Percentiles rank a stretch among this genome's conserved stretches.
Conservation (phyloP, 2,329 filamentous ascomycete species). For the Ophiostoma sp. region DNA sequence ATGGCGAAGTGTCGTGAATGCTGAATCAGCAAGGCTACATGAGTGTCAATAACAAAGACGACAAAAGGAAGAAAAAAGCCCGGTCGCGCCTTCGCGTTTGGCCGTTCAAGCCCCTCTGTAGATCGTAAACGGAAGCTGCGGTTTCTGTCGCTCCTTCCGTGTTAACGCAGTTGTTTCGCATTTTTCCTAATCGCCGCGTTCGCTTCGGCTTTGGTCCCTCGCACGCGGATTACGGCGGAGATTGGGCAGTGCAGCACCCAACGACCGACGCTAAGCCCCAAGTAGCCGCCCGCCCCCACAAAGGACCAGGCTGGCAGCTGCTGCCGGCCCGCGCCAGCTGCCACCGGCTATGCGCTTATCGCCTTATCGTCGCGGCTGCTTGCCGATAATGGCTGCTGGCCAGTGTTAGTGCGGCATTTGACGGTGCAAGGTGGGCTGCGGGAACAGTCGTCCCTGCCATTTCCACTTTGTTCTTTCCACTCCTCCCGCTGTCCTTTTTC, state of each 20-base stretch:
- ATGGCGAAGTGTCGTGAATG: neutral
- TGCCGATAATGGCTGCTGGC: conserved; percentile 17
- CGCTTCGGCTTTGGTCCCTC: conserved; percentile 18
- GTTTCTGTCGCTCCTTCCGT: conserved; percentile 15
- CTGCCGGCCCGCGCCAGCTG: conserved; percentile 14
- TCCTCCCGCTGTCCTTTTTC: conserved; percentile 14
- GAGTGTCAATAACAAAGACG: neutral
- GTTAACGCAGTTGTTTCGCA: neutral
- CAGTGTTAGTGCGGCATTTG: conserved; percentile 14
- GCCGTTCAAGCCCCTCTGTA: conserved; percentile 8
- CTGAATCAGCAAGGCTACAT: neutral
- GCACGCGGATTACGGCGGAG: conserved; percentile 26
- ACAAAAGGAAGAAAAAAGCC: conserved; percentile 1
- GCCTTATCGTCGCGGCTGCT: conserved; percentile 19
- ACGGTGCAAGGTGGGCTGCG: conserved; percentile 3
- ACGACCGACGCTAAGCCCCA: conserved; percentile 23
- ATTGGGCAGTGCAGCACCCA: conserved; percentile 22
- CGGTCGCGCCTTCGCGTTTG: conserved; percentile 18
- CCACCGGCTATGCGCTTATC: conserved; percentile 1
- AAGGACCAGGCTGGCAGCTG: neutral
- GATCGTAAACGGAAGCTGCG: conserved; percentile 17
- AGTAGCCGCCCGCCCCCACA: neutral
- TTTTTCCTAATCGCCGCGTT: conserved; percentile 8
- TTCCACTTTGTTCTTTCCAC: conserved; percentile 13
- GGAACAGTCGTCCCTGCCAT: conserved; percentile 10